phyloP scores from a whole-genome alignment of 2,329 filamentous ascomycete genomes.

The Rachicladosporium sp. region DNA sequence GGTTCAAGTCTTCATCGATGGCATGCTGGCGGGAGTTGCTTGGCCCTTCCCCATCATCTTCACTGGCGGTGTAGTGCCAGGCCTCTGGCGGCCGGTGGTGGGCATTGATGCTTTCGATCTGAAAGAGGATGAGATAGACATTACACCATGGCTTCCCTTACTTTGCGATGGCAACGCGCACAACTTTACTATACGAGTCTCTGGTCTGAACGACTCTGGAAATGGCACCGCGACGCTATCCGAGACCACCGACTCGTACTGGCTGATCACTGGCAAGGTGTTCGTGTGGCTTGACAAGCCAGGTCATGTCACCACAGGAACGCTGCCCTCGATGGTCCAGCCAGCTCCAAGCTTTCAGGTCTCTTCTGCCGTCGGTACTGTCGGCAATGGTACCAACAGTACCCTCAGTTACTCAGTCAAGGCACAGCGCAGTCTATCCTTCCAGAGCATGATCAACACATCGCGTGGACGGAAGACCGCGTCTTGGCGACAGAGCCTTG shows the following conservation, averaged over 20 bases:
- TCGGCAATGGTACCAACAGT: conserved; percentile 43
- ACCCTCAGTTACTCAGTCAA: conserved; percentile 42
- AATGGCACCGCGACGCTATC: conserved; percentile 38
- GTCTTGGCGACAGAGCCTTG: conserved; percentile 48
- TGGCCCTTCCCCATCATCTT: conserved; percentile 79
- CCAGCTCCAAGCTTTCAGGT: conserved; percentile 38
- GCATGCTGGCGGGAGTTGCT: conserved; percentile 55
- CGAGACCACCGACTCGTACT: conserved; percentile 49
- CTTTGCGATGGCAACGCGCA: conserved; percentile 55
- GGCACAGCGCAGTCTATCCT: conserved; percentile 43
- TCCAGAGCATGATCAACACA: conserved; percentile 41
- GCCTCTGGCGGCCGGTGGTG: conserved; percentile 65
- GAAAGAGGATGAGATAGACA: conserved; percentile 68
- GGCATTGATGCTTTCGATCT: conserved; percentile 71
- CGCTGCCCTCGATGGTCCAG: conserved; percentile 25
- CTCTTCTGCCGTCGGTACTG: conserved; percentile 35
- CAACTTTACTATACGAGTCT: conserved; percentile 53
- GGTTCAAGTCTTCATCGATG: conserved; percentile 65
- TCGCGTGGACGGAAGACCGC: conserved; percentile 31
- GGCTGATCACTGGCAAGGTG: conserved; percentile 67
- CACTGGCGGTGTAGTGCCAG: conserved; percentile 66
- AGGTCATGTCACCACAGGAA: conserved; percentile 40
- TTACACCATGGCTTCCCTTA: conserved; percentile 61
- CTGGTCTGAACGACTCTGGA: conserved; percentile 49
- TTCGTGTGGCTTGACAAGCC: conserved; percentile 59